phyloP scores from a whole-genome alignment of 257 asterid genomes.

The Fraxinus cuspidata region DNA sequence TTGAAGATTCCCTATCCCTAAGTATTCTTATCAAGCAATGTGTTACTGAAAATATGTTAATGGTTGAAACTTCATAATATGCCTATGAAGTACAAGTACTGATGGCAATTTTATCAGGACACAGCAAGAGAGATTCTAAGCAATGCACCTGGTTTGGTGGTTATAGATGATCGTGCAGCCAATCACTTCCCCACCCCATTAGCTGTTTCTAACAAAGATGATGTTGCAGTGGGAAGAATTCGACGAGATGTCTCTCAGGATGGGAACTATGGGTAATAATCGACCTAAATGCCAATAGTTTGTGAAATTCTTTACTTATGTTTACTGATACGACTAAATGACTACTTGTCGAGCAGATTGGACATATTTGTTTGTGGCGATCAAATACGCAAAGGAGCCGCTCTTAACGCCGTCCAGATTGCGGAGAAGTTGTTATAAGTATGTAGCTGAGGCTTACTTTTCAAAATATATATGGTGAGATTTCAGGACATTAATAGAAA shows the following conservation, averaged over 20 bases:
- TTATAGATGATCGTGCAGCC: slow-evolving; percentile 78
- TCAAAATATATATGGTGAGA: slow-evolving; percentile 18
- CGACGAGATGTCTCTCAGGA: slow-evolving; percentile 85
- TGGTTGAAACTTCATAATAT: neutral
- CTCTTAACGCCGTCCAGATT: slow-evolving; percentile 86
- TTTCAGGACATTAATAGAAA: neutral
- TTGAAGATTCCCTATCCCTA: neutral
- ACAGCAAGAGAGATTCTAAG: neutral
- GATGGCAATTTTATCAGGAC: neutral
- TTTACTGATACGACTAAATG: neutral
- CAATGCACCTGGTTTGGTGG: slow-evolving; percentile 51
- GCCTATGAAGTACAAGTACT: neutral
- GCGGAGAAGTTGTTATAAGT: slow-evolving; percentile 74
- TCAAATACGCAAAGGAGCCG: slow-evolving; percentile 97
- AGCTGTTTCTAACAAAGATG: slow-evolving; percentile 80
- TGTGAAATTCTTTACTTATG: neutral
- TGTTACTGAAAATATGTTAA: too few species aligned
- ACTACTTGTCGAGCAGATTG: slow-evolving; percentile 45
- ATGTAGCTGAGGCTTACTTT: neutral
- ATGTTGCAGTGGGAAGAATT: slow-evolving; percentile 93
- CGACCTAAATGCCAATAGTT: neutral
- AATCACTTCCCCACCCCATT: slow-evolving; percentile 88
- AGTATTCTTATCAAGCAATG: neutral
- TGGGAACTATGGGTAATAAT: slow-evolving; percentile 76
- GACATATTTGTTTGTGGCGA: slow-evolving; percentile 95